A percentile compares a stretch with the other conserved stretches of the same genome.
These are phyloP conservation scores for Cadophora malorum DNA, from an alignment of 2,329 filamentous ascomycete genomes.

Conservation along the genomic window DNA sequence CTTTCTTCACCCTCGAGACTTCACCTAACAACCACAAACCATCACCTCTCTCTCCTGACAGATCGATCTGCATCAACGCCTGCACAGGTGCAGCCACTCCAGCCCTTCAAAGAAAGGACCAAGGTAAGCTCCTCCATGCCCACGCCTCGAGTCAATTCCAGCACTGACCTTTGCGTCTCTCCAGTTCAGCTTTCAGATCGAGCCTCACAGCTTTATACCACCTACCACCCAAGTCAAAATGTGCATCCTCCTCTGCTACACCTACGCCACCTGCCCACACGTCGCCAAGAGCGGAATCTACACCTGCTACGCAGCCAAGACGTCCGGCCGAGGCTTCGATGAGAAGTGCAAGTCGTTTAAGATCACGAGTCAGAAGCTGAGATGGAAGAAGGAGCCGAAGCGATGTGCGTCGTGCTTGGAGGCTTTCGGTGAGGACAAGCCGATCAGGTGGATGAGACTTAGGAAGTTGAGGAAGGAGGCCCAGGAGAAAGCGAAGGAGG, in stretches of 20 bases:
- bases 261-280: neutral
- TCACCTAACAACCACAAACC: neutral
- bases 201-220: too few relatives aligned
- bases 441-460: neutral
- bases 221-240: neutral
- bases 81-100: neutral
- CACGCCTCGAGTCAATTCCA: neutral
- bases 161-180: neutral
- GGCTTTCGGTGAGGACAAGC: neutral
- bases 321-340: neutral
- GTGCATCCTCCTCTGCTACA: constrained; percentile 11
- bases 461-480: neutral
- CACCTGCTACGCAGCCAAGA: neutral
- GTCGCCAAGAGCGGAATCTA: neutral
- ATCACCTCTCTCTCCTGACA: neutral
- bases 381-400: neutral
- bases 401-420: neutral
- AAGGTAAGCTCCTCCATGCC: neutral
- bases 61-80: neutral
- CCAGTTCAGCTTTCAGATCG: neutral
- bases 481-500: neutral
- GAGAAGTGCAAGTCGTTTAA: neutral
- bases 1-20: neutral
- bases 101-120: neutral
- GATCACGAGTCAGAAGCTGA: neutral